Evolutionary conservation across 345 rosid genomes (phyloP).

Genomic region (Leavenworthia alabamica): DNA sequence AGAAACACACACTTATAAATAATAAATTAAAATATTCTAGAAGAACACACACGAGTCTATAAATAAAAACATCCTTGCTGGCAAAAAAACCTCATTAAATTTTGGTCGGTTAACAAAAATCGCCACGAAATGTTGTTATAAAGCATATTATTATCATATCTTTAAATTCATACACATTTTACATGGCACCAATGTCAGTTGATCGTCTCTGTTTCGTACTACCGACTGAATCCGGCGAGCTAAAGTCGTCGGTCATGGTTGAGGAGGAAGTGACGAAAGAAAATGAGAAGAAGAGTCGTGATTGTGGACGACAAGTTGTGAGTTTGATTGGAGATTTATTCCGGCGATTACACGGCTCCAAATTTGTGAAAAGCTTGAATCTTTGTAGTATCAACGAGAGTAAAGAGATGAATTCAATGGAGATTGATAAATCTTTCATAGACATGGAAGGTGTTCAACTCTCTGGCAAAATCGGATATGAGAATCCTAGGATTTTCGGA

Average conservation of each 20-base stretch:
- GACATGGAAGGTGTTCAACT: slow-evolving; percentile 82
- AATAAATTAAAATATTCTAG: background rate
- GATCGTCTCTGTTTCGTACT: slow-evolving; percentile 58
- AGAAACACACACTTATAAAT: too few species aligned
- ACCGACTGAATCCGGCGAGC: slow-evolving; percentile 51
- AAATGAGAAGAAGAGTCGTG: slow-evolving; percentile 26
- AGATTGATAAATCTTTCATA: slow-evolving; percentile 32
- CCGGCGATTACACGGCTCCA: slow-evolving; percentile 40
- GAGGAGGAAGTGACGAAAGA: background rate
- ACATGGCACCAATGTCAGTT: slow-evolving; percentile 34
- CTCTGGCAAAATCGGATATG: slow-evolving; percentile 64
- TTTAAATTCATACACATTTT: slow-evolving; percentile 17
- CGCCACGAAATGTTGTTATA: slow-evolving; percentile 5
- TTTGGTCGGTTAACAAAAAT: slow-evolving; percentile 25
- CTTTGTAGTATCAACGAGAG: slow-evolving; percentile 26
- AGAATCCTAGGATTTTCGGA: slow-evolving; percentile 83
- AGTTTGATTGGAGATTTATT: slow-evolving; percentile 35
- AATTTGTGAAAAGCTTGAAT: slow-evolving; percentile 33
- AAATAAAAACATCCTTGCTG: slow-evolving; percentile 21
- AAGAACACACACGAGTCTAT: slow-evolving; percentile 2
- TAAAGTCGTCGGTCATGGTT: slow-evolving; percentile 22
- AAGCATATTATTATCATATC: slow-evolving; percentile 3
- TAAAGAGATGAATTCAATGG: slow-evolving; percentile 12
- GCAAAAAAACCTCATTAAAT: slow-evolving; percentile 21
- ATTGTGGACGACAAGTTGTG: slow-evolving; percentile 45